Evolutionary conservation across 2,329 filamentous ascomycete genomes (phyloP).

Genomic region (Diplodia scrobiculata): DNA sequence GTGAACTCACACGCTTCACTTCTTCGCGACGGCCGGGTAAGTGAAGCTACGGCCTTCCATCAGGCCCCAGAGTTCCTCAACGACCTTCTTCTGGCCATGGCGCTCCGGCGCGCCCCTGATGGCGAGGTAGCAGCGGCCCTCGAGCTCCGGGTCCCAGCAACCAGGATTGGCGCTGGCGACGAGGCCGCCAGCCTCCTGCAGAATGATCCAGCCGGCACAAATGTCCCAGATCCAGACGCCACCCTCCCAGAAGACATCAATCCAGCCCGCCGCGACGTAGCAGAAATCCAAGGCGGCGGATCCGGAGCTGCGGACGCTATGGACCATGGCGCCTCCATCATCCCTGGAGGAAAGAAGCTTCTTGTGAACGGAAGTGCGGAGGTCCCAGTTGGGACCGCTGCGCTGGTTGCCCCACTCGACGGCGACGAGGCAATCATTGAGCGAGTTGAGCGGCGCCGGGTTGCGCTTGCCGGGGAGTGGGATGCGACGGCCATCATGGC

Average conservation of each 20-base stretch:
- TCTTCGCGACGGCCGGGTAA: conserved; percentile 29
- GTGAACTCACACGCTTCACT: background rate
- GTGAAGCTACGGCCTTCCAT: conserved; percentile 43
- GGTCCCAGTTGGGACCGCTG: conserved; percentile 42
- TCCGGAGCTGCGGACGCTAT: conserved; percentile 41
- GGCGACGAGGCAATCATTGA: conserved; percentile 41
- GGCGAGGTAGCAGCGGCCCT: conserved; percentile 43
- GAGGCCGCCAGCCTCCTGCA: conserved; percentile 45
- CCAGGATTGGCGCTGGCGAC: conserved; percentile 43
- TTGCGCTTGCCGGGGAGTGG: conserved; percentile 40
- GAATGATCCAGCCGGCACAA: conserved; percentile 44
- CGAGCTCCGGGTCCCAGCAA: conserved; percentile 41
- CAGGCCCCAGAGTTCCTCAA: conserved; percentile 42
- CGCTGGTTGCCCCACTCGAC: conserved; percentile 46
- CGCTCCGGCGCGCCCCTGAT: conserved; percentile 38
- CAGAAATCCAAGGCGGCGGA: conserved; percentile 46
- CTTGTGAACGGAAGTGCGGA: conserved; percentile 38
- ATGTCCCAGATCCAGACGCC: conserved; percentile 45
- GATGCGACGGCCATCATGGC: conserved; percentile 33
- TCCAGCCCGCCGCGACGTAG: conserved; percentile 42
- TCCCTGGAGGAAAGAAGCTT: conserved; percentile 38
- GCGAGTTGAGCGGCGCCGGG: conserved; percentile 35
- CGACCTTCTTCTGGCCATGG: conserved; percentile 39
- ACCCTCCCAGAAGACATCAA: conserved; percentile 45
- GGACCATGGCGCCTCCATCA: conserved; percentile 41